Conservation (phyloP, 2,329 filamentous ascomycete genomes). For the Colletotrichum chrysophilum region DNA sequence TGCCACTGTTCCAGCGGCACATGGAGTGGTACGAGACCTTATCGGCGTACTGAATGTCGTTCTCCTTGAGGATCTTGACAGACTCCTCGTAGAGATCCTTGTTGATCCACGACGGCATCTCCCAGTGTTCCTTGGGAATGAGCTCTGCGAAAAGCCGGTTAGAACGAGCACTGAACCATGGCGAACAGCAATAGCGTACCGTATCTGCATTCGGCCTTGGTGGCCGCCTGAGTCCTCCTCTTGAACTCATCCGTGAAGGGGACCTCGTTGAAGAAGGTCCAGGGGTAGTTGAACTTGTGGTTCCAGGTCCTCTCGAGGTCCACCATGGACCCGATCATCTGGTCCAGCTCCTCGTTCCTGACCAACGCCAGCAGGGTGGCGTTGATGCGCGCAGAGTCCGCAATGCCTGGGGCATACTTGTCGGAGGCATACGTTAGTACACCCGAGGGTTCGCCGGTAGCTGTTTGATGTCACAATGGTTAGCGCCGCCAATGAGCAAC, state of each 20-base stretch:
- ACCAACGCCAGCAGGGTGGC: conserved; percentile 92
- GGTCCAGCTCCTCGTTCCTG: conserved; percentile 85
- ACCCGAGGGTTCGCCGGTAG: conserved; percentile 82
- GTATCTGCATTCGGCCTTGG: conserved; percentile 87
- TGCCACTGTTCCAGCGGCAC: conserved; percentile 98
- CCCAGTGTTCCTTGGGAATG: conserved; percentile 96
- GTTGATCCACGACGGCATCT: conserved; percentile 90
- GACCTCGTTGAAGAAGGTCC: conserved; percentile 98
- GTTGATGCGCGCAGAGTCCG: conserved; percentile 84
- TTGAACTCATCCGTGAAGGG: conserved; percentile 96
- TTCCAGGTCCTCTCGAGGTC: conserved; percentile 98
- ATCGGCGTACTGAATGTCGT: conserved; percentile 88
- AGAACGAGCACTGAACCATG: neutral
- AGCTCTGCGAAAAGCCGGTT: conserved; percentile 60
- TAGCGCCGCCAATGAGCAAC: neutral
- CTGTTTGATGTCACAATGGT: conserved; percentile 49
- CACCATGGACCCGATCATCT: conserved; percentile 85
- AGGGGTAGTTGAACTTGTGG: conserved; percentile 98
- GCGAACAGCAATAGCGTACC: conserved; percentile 56
- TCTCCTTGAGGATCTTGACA: conserved; percentile 79
- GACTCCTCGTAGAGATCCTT: conserved; percentile 85
- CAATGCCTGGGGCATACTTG: conserved; percentile 78
- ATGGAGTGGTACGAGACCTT: conserved; percentile 96
- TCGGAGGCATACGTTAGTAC: conserved; percentile 74
- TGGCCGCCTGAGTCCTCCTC: conserved; percentile 76